phyloP scores from a whole-genome alignment of 1,139 yeast genomes.

The Blastobotrys apis region DNA sequence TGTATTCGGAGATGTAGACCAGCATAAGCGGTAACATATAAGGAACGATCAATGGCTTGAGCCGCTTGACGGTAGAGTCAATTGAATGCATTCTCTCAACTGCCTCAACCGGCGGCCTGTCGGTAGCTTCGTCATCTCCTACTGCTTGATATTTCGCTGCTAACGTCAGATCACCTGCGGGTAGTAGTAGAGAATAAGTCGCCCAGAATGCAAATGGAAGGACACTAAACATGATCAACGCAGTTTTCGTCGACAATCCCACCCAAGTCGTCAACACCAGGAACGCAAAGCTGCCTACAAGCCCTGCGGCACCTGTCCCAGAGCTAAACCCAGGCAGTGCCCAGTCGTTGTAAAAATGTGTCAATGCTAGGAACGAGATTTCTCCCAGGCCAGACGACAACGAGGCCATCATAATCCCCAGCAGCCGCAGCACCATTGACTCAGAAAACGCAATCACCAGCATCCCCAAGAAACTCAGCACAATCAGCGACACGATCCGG shows the following conservation, averaged over 20 bases:
- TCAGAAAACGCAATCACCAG: slow-evolving; percentile 51
- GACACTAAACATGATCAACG: slow-evolving; percentile 46
- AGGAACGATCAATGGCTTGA: slow-evolving; percentile 55
- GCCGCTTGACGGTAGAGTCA: slow-evolving; percentile 36
- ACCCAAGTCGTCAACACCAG: slow-evolving; percentile 54
- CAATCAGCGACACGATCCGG: slow-evolving; percentile 55
- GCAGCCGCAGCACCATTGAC: slow-evolving; percentile 40
- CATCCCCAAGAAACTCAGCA: slow-evolving; percentile 73
- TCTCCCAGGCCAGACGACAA: slow-evolving; percentile 88
- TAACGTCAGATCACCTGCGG: slow-evolving; percentile 15
- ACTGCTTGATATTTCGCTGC: slow-evolving; percentile 11
- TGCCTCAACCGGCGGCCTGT: background rate
- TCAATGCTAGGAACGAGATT: slow-evolving; percentile 76
- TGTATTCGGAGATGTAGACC: slow-evolving; percentile 82
- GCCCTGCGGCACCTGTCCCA: slow-evolving; percentile 95
- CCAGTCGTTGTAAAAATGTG: slow-evolving; percentile 52
- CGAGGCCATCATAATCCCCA: slow-evolving; percentile 81
- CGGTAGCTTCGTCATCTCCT: background rate
- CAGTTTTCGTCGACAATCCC: slow-evolving; percentile 41
- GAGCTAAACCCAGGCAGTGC: slow-evolving; percentile 84
- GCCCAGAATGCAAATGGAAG: slow-evolving; percentile 26
- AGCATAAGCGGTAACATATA: slow-evolving; percentile 78
- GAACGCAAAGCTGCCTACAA: slow-evolving; percentile 66
- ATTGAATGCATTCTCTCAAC: slow-evolving; percentile 9
- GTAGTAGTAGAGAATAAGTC: slow-evolving; percentile 22